A percentile compares a stretch with the other conserved stretches of the same genome.
phyloP scores from a whole-genome alignment of 768 basidiomycete species.

The Termitomyces sp. region DNA sequence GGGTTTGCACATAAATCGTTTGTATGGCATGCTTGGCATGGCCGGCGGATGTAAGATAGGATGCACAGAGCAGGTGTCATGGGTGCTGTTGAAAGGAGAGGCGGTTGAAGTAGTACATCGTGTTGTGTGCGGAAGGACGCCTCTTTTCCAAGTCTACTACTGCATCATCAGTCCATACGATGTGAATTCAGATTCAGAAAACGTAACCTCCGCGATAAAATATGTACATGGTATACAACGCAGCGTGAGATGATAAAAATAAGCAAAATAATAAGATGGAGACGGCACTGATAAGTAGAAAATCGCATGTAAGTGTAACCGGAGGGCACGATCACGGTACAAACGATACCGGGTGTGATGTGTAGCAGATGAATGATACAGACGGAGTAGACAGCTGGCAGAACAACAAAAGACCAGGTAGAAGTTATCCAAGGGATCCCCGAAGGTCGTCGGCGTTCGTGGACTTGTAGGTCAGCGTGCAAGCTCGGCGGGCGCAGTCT shows the following conservation, averaged over 20 bases:
- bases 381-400: not conserved
- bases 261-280: conserved; percentile 3
- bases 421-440: conserved; percentile 13
- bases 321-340: conserved; percentile 10
- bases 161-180: not conserved
- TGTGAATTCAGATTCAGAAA: not conserved
- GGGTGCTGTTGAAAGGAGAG: not conserved
- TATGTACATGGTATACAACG: conserved; percentile 4
- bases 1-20: not conserved
- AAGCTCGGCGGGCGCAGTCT: not conserved
- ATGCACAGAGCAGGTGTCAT: not conserved
- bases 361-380: conserved; percentile 12
- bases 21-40: not conserved
- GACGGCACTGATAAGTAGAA: not conserved
- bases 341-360: conserved; percentile 4
- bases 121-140: not conserved
- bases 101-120: not conserved
- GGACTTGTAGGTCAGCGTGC: conserved; percentile 3
- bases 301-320: not conserved
- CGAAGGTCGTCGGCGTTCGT: conserved; percentile 5
- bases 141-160: not conserved
- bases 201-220: not conserved
- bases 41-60: not conserved
- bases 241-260: conserved; percentile 10
- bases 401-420: conserved; percentile 5